Conservation (phyloP, 106 monocot genomes). For the Dioscorea zingiberensis region DNA sequence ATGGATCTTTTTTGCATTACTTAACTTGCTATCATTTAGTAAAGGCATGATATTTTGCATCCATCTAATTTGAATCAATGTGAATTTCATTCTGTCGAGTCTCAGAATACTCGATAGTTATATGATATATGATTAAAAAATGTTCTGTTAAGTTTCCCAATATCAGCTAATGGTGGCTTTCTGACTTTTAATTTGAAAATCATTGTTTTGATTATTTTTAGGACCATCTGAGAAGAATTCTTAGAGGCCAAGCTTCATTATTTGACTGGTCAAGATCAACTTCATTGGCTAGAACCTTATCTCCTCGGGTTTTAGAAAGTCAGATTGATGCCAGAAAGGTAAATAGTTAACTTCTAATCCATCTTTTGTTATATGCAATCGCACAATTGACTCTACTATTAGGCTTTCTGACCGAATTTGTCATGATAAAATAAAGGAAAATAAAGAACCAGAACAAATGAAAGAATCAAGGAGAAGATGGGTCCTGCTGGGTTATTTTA, state of each 20-base stretch:
- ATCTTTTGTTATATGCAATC: background rate
- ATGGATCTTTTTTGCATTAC: background rate
- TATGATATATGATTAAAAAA: too few relatives aligned
- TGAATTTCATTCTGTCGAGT: background rate
- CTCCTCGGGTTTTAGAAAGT: slow-evolving; percentile 89
- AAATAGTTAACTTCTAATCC: background rate
- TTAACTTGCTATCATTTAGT: background rate
- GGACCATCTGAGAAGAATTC: slow-evolving; percentile 92
- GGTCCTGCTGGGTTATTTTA: too few relatives aligned
- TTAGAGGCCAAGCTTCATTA: slow-evolving; percentile 92
- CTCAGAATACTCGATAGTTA: too few relatives aligned
- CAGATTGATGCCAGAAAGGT: slow-evolving; percentile 99
- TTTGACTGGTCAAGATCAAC: slow-evolving; percentile 96
- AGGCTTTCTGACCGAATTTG: background rate
- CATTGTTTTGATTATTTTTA: slow-evolving; percentile 10
- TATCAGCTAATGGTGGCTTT: background rate
- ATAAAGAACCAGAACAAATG: too few relatives aligned
- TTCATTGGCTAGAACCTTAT: slow-evolving; percentile 77
- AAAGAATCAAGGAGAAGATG: too few relatives aligned
- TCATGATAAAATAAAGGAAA: background rate
- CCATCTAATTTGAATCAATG: background rate
- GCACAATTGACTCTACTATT: too few relatives aligned
- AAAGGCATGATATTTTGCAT: background rate
- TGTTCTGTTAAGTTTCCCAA: background rate
- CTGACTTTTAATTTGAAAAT: background rate